Base-by-base conservation (phyloP, 2,329 filamentous ascomycete genomes). In the Zymoseptoria brevis region DNA sequence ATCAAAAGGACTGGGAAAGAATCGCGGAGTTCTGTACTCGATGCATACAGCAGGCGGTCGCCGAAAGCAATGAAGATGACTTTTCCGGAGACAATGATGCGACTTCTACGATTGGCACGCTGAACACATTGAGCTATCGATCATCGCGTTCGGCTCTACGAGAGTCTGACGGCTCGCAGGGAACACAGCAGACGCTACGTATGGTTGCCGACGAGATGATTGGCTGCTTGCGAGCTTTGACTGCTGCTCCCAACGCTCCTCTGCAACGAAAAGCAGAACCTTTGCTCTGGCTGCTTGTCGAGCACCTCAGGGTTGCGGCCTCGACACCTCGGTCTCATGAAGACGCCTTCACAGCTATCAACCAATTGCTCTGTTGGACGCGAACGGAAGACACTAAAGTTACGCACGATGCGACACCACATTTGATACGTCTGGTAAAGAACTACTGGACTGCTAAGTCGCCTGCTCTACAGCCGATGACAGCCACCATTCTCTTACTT, bases 291-390 rank as follows among this genome's bases (percentile, higher is more conserved):
- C 60, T 54, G 61, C 64, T 62, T 67, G 75, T 67, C 67, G 75
- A 62, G 62, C 76, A 55, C 82, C 19, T 80, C 86, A 4, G 90
- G 87, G 57, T 50, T 70, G 60, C 60, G n/a, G 58, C 58, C 6
- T 48, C 57, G 11, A 59, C 62, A 11, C 57, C 60, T n/a, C 59
- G 56, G 13, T 76, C 86, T 55, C 88, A 91, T 66, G 86, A 88
- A 68, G 76, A 87, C 58, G 87, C 87, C 16, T 90, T 97, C 70
- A 84, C 84, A 50, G 81, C 86, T 50, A 79, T 96, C 68, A 95
- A 96, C 74, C 77, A 79, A 54, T 73, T 96, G 5, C 77, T 96
- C 54, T 76, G 80, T 48, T 81, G 80, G 58, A 82, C 84, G 2
- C 80, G 88, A 58, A 83, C 86, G 53, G 88, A 96, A 68, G 82